These are phyloP conservation scores for Betula pendula DNA, from an alignment of 306 rosid genomes.

Conservation along the genomic window DNA sequence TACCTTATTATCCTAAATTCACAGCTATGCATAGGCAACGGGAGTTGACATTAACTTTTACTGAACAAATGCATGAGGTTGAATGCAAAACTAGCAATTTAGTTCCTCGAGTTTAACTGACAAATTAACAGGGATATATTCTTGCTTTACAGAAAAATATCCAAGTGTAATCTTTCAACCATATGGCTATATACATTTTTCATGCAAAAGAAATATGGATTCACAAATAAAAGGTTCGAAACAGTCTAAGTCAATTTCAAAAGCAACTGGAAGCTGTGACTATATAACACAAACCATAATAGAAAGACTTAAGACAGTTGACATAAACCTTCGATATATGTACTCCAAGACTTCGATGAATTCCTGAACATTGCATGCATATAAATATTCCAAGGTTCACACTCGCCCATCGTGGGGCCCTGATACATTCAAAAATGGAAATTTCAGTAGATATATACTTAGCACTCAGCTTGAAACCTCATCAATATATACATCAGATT, in stretches of 20 bases:
- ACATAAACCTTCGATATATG: conserved; percentile 82
- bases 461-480: not conserved
- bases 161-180: not conserved
- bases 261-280: not conserved
- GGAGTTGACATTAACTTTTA: too few species aligned
- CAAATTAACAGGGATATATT: too few species aligned
- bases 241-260: not conserved
- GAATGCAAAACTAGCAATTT: too few species aligned
- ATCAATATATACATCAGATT: not conserved
- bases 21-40: too few species aligned
- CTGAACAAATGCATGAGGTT: too few species aligned
- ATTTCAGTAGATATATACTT: too few species aligned
- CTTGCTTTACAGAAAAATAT: too few species aligned
- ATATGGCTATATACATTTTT: too few species aligned
- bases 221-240: not conserved
- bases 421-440: conserved; percentile 31
- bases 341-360: conserved; percentile 95
- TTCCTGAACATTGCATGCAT: conserved; percentile 96
- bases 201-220: not conserved
- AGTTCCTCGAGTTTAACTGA: too few species aligned
- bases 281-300: not conserved
- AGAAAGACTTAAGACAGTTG: not conserved
- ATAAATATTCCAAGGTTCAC: conserved; percentile 90
- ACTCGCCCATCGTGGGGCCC: conserved; percentile 99
- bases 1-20: too few species aligned